These are phyloP conservation scores for Podospora fimiseda DNA, from an alignment of 495 filamentous ascomycete genomes.

Conservation along the genomic window DNA sequence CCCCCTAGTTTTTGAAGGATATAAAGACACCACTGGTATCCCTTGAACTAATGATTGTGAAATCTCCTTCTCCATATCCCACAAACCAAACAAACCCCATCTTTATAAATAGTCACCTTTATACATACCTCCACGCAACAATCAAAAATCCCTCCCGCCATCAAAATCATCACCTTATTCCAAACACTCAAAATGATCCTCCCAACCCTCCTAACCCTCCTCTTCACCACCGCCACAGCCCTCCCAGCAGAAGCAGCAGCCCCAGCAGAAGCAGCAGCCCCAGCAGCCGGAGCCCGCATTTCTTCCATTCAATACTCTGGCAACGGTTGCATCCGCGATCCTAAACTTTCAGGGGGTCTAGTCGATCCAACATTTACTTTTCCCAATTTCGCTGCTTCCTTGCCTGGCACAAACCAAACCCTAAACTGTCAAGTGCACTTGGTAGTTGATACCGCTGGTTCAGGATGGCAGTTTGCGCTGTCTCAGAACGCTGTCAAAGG, in stretches of 20 bases:
- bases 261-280: slow-evolving; percentile 20
- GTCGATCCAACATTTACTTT: slow-evolving; percentile 30
- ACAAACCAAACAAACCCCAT: not conserved
- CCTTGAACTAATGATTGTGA: not conserved
- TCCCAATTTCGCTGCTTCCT: slow-evolving; percentile 28
- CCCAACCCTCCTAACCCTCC: slow-evolving; percentile 19
- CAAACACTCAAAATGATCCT: slow-evolving; percentile 21
- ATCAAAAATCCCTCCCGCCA: not conserved
- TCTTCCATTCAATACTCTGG: slow-evolving; percentile 34
- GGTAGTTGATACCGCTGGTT: slow-evolving; percentile 23
- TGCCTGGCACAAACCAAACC: slow-evolving; percentile 23
- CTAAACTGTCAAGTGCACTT: slow-evolving; percentile 39
- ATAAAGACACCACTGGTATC: too few relatives aligned
- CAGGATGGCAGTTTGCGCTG: slow-evolving; percentile 41
- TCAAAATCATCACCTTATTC: not conserved
- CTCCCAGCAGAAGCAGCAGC: slow-evolving; percentile 8
- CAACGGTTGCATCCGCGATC: slow-evolving; percentile 31
- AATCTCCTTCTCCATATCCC: not conserved
- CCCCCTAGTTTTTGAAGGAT: too few relatives aligned
- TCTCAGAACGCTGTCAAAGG: slow-evolving; percentile 28
- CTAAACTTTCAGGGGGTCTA: slow-evolving; percentile 29
- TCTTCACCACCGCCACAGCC: slow-evolving; percentile 23
- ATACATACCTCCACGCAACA: not conserved
- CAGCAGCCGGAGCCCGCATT: slow-evolving; percentile 21
- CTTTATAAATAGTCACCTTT: too few relatives aligned